Conservation (phyloP, 2,329 filamentous ascomycete species). For the Aspergillus fumigatus region DNA sequence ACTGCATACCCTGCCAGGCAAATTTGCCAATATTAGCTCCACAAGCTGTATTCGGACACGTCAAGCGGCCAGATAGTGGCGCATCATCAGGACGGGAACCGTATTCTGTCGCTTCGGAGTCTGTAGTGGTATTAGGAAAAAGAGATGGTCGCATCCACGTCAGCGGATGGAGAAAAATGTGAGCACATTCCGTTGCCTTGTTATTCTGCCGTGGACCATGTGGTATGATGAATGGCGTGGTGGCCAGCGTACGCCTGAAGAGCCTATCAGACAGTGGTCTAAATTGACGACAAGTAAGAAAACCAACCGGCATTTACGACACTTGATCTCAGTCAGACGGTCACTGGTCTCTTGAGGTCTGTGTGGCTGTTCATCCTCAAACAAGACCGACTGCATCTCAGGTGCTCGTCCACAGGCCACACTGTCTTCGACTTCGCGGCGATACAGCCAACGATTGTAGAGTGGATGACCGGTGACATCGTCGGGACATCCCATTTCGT, state of each 20-base stretch:
- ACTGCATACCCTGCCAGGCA: conserved; percentile 92
- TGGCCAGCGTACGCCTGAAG: conserved; percentile 56
- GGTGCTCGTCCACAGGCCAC: conserved; percentile 75
- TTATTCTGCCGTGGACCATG: conserved; percentile 46
- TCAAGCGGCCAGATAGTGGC: conserved; percentile 74
- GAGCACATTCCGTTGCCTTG: conserved; percentile 58
- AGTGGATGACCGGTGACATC: conserved; percentile 63
- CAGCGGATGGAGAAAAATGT: conserved; percentile 86
- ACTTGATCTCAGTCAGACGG: conserved; percentile 61
- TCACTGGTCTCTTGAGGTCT: conserved; percentile 18
- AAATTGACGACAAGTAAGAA: conserved; percentile 4
- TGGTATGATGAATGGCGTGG: conserved; percentile 61
- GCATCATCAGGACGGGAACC: conserved; percentile 56
- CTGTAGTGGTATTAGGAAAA: conserved; percentile 27
- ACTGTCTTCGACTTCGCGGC: conserved; percentile 61
- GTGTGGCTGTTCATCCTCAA: conserved; percentile 53
- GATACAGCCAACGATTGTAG: conserved; percentile 77
- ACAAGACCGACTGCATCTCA: conserved; percentile 68
- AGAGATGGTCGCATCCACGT: conserved; percentile 91
- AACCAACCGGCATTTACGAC: conserved; percentile 81
- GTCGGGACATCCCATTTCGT: conserved; percentile 75
- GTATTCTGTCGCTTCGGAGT: conserved; percentile 11
- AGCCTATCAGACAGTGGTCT: conserved; percentile 4
- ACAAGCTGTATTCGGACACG: conserved; percentile 76
- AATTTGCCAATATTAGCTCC: conserved; percentile 83